A percentile compares a stretch with the other conserved stretches of the same genome.
Conservation (phyloP, 148 eudicot species). For the Rhododendron molle region DNA sequence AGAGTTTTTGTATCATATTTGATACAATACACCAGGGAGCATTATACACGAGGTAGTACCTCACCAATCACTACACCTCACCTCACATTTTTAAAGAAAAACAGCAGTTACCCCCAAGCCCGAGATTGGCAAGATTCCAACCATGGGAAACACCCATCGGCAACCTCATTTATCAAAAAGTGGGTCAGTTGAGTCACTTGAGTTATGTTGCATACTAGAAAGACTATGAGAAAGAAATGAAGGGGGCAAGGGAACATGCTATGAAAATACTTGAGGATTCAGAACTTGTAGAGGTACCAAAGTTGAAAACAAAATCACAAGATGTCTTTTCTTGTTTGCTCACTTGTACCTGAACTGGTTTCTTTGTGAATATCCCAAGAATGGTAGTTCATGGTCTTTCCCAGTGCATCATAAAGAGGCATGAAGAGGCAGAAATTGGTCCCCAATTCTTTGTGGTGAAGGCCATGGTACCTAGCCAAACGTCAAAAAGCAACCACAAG, state of each 20-base stretch:
- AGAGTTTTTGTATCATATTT: too few species aligned
- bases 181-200: neutral
- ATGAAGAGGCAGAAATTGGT: slow-evolving; percentile 56
- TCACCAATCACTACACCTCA: too few species aligned
- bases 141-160: too few species aligned
- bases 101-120: too few species aligned
- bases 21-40: too few species aligned
- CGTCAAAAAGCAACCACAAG: neutral
- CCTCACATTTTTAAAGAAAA: too few species aligned
- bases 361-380: slow-evolving; percentile 47
- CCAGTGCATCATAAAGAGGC: slow-evolving; percentile 46
- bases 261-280: neutral
- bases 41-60: too few species aligned
- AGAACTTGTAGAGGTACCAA: neutral
- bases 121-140: too few species aligned
- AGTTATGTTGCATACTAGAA: neutral
- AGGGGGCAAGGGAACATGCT: neutral
- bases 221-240: neutral
- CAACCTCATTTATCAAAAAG: neutral
- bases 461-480: slow-evolving; percentile 42
- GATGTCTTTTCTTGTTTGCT: neutral
- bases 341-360: slow-evolving; percentile 31
- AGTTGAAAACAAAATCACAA: neutral
- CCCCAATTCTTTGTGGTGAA: slow-evolving; percentile 38
- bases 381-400: slow-evolving; percentile 32